Evolutionary conservation across 2,329 filamentous ascomycete species (phyloP).

Genomic region (Pestalotiopsis sp.): DNA sequence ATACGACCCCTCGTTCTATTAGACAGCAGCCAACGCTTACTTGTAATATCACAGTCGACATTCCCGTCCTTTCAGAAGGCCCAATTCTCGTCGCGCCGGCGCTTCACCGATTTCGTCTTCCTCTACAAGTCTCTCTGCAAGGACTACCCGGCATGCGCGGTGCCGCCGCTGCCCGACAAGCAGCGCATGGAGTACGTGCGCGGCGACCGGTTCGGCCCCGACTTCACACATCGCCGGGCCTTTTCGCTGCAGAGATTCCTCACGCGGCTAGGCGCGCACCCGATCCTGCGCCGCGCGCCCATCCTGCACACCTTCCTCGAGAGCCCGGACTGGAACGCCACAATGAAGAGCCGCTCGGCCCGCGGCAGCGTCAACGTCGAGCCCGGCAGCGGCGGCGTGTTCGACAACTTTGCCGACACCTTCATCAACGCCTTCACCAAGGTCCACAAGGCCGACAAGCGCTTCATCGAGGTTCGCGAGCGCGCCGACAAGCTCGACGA

Average conservation of each 20-base stretch:
- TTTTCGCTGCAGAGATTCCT: constrained; percentile 92
- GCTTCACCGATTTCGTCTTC: constrained; percentile 98
- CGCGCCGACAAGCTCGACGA: constrained; percentile 93
- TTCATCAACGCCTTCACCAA: constrained; percentile 98
- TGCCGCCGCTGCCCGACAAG: constrained; percentile 95
- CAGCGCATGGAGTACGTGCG: constrained; percentile 99
- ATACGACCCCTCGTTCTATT: background rate
- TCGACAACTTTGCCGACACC: constrained; percentile 93
- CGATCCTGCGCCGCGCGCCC: constrained; percentile 79
- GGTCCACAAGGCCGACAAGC: constrained; percentile 90
- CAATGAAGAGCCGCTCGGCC: constrained; percentile 78
- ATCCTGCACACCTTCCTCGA: constrained; percentile 91
- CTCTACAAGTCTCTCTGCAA: constrained; percentile 86
- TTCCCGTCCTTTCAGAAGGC: constrained; percentile 90
- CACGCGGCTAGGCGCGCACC: constrained; percentile 82
- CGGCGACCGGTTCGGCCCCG: constrained; percentile 89
- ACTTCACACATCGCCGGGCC: constrained; percentile 87
- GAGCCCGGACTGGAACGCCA: constrained; percentile 92
- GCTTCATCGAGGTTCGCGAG: constrained; percentile 92
- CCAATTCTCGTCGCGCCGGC: constrained; percentile 77
- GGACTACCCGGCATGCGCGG: constrained; percentile 89
- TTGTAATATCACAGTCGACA: constrained; percentile 65
- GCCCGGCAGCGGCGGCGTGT: constrained; percentile 67
- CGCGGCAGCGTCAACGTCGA: constrained; percentile 59
- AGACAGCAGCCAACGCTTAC: background rate